Percentiles rank a stretch among this genome's conserved stretches.
Evolutionary conservation across 2,329 filamentous ascomycete species (phyloP).

Genomic region (Aspergillus ibericus): DNA sequence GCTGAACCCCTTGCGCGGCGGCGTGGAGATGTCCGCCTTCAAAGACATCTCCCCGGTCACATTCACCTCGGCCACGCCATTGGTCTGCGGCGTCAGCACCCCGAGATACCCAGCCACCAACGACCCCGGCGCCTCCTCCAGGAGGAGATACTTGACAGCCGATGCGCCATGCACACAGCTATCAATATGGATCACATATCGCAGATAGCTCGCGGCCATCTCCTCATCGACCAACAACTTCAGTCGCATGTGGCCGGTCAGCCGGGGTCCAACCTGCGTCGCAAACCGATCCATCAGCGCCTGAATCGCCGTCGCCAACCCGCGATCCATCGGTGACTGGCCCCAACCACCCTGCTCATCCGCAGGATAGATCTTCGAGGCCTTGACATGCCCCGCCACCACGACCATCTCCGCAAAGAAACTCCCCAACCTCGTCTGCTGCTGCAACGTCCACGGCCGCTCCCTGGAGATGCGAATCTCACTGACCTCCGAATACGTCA

Average conservation of each 20-base stretch:
- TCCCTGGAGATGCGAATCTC: conserved; percentile 56
- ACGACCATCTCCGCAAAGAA: conserved; percentile 72
- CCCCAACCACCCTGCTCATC: conserved; percentile 65
- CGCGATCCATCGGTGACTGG: conserved; percentile 56
- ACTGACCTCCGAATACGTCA: conserved; percentile 58
- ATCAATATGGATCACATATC: conserved; percentile 34
- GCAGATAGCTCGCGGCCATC: conserved; percentile 31
- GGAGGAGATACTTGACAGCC: conserved; percentile 27
- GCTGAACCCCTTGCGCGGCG: neutral
- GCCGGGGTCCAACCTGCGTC: conserved; percentile 44
- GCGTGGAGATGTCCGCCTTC: conserved; percentile 1
- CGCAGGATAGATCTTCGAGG: conserved; percentile 68
- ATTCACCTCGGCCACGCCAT: conserved; percentile 11
- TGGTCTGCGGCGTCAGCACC: conserved; percentile 19
- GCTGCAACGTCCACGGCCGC: conserved; percentile 66
- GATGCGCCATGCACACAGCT: conserved; percentile 33
- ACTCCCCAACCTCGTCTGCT: conserved; percentile 65
- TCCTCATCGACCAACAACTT: conserved; percentile 65
- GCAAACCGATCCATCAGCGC: conserved; percentile 64
- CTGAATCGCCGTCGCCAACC: conserved; percentile 61
- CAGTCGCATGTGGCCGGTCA: conserved; percentile 72
- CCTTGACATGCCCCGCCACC: conserved; percentile 62
- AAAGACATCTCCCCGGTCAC: neutral
- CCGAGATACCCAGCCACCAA: conserved; percentile 30
- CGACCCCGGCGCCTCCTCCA: conserved; percentile 31